Base-by-base conservation (phyloP, 2,329 filamentous ascomycete genomes). In the Tolypocladium sp. region DNA sequence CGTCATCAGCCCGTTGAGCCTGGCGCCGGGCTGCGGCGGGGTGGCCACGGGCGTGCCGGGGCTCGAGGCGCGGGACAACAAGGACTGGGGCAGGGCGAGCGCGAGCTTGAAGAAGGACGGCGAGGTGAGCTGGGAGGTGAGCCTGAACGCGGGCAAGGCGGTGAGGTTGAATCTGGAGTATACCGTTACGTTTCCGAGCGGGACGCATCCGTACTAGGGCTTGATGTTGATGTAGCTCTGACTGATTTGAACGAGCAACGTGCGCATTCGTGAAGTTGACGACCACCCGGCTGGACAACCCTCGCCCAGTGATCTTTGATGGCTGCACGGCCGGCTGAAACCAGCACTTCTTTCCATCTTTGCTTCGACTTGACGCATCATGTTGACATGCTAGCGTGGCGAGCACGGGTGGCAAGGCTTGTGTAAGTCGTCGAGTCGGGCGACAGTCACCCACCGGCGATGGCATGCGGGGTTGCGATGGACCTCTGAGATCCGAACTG, bases 151-250 rank as follows among this genome's bases (percentile, higher is more conserved):
- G 0, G 81, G 83, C 35, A 74, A 77, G 64, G 77, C 78, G 6
- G 79, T 81, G 12, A 78, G 77, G 67, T 69, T 88, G 63, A 71
- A 73, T n/a, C 66, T 88, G 62, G 82, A 85, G 71, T 88, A 87
- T 69, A 79, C 82, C 65, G 78, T 84, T 25, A 77, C 75, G 40
- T 75, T 82, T 62, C 84, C 84, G 2, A 69, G 67, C 17, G 77
- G 76, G 12, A 79, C 82, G 61, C 68, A 59, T 44, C 57, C 59
- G 54, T 56, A 27, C 54, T 41, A 42, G 22, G 13, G 4, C 6
- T 22, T n/a, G n/a, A n/a, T n/a, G n/a, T 44, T 44, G 33, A 37
- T 42, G 42, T 4, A 13, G n/a, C n/a, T n/a, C n/a, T n/a, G n/a
- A n/a, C n/a, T n/a, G n/a, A n/a, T n/a, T n/a, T n/a, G n/a, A n/a